phyloP scores from a whole-genome alignment of 2,329 filamentous ascomycete genomes.

The Talaromyces amestolkiae region DNA sequence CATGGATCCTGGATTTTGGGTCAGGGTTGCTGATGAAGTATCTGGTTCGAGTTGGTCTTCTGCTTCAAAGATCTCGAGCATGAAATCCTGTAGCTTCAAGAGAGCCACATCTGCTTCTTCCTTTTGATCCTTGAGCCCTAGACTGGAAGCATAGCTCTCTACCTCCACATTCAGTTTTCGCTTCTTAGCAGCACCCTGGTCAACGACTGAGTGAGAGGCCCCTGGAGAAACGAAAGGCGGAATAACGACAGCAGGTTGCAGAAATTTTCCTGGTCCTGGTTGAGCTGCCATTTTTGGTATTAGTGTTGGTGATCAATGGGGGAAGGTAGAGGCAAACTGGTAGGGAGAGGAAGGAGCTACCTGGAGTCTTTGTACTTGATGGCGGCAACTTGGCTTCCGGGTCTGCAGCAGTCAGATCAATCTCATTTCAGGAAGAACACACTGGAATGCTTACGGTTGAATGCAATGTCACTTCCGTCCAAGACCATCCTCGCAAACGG shows the following conservation, averaged over 20 bases:
- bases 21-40: conserved; percentile 41
- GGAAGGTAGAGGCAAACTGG: not conserved
- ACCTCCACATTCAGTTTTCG: conserved; percentile 57
- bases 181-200: conserved; percentile 32
- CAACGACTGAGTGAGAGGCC: conserved; percentile 38
- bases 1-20: conserved; percentile 51
- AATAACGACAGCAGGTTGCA: conserved; percentile 49
- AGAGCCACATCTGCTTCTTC: conserved; percentile 75
- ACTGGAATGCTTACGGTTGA: conserved; percentile 38
- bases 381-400: conserved; percentile 22
- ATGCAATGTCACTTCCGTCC: conserved; percentile 45
- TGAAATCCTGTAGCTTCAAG: conserved; percentile 65
- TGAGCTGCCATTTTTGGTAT: conserved; percentile 24
- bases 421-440: not conserved
- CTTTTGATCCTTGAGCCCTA: conserved; percentile 69
- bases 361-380: conserved; percentile 20
- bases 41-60: conserved; percentile 67
- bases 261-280: conserved; percentile 19
- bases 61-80: conserved; percentile 71
- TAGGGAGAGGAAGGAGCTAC: conserved; percentile 20
- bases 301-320: conserved; percentile 9
- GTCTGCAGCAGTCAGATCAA: conserved; percentile 28
- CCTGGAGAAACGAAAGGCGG: conserved; percentile 46
- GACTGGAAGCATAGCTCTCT: conserved; percentile 57
- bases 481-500: conserved; percentile 57